Evolutionary conservation across 768 basidiomycete genomes (phyloP).

Genomic region (Termitomyces sp.): DNA sequence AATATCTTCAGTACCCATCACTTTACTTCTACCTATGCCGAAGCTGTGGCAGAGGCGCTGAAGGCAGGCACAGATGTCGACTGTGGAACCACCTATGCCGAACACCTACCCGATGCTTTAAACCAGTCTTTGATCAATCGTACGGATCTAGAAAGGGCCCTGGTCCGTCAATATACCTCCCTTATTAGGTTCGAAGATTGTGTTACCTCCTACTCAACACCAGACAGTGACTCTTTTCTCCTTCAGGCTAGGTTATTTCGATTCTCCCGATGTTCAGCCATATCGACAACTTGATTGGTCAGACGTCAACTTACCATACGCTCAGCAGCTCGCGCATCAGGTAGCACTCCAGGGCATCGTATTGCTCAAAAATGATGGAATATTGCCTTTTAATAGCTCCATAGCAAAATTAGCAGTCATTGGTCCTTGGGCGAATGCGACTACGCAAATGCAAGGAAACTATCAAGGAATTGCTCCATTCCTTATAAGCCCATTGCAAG

Average conservation of each 20-base stretch:
- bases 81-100: constrained; percentile 43
- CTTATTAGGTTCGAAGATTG: constrained; percentile 39
- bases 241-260: constrained; percentile 50
- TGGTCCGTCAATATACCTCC: constrained; percentile 44
- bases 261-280: constrained; percentile 41
- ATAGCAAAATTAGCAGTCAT: constrained; percentile 49
- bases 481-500: constrained; percentile 47
- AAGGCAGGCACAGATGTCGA: constrained; percentile 52
- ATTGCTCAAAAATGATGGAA: constrained; percentile 59
- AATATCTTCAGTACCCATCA: constrained; percentile 48
- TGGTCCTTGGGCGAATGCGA: constrained; percentile 56
- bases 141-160: constrained; percentile 34
- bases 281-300: constrained; percentile 45
- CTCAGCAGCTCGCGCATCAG: constrained; percentile 44
- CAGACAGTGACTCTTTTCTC: background rate
- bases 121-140: constrained; percentile 41
- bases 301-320: constrained; percentile 40
- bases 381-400: constrained; percentile 42
- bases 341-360: constrained; percentile 51
- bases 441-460: constrained; percentile 51
- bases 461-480: constrained; percentile 50
- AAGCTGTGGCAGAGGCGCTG: constrained; percentile 44
- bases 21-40: constrained; percentile 35
- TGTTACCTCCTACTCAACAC: background rate
- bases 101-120: constrained; percentile 40